These are phyloP conservation scores for Lojkania enalia DNA, from an alignment of 2,329 filamentous ascomycete species.

Conservation along the genomic window DNA sequence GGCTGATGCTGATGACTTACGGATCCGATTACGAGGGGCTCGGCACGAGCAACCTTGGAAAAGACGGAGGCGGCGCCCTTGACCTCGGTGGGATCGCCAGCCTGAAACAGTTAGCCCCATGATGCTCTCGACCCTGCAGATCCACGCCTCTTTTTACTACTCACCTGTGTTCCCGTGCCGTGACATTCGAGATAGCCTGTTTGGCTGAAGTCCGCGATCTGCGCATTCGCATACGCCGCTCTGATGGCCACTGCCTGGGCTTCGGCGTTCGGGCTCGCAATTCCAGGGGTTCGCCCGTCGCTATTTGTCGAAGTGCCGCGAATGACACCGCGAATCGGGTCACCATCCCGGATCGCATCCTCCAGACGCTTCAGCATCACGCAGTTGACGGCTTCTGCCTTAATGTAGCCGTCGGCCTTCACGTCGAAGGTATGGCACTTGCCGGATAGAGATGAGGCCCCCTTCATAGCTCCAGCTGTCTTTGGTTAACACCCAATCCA, in stretches of 20 bases:
- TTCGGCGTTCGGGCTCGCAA: constrained; percentile 61
- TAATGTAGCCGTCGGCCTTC: neutral
- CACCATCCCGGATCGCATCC: neutral
- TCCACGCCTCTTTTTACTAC: too few relatives aligned
- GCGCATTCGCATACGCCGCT: neutral
- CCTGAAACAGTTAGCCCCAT: too few relatives aligned
- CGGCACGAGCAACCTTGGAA: constrained; percentile 1
- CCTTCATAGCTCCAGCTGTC: neutral
- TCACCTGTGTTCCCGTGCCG: constrained; percentile 61
- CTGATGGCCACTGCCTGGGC: constrained; percentile 29
- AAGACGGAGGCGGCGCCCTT: neutral
- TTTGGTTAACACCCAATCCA: too few relatives aligned
- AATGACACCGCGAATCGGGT: neutral
- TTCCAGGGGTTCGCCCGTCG: constrained; percentile 57
- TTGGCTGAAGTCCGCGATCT: constrained; percentile 13
- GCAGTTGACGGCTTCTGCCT: neutral
- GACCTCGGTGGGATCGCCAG: constrained; percentile 24
- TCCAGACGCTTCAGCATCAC: constrained; percentile 1
- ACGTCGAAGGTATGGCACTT: constrained; percentile 1
- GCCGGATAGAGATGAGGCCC: constrained; percentile 16
- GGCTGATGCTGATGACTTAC: neutral
- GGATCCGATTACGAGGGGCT: neutral
- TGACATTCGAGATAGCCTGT: constrained; percentile 31
- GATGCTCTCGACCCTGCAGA: too few relatives aligned
- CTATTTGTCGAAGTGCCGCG: constrained; percentile 39